Base-by-base conservation (phyloP, 2,329 filamentous ascomycete species). In the Hymenoscyphus scutula region DNA sequence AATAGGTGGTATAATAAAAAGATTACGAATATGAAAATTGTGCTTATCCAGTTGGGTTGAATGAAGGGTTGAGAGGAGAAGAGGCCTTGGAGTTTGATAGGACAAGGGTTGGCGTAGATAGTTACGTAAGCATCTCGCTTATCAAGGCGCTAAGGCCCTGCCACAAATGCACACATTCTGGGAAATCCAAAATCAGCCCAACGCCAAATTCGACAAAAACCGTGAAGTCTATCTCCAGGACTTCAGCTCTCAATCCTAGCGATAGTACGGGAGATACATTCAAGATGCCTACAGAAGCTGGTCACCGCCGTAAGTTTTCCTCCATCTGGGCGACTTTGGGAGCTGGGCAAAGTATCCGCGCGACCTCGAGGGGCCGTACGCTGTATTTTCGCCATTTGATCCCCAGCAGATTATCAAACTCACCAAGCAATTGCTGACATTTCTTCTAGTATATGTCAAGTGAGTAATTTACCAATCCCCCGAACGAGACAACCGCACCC, bases 251-350 rank as follows among this genome's bases (percentile, higher is more conserved):
- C 73, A 71, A 74, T 73, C 76, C 72, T 72, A 74, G 74, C 72
- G 73, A 77, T 74, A 77, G 76, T 77, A 38, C 77, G 77, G 79
- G 78, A 78, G 74, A 79, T 70, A 75, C 78, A 81, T 81, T 82
- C 88, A 92, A 86, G 80, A 95, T 95, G 90, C 86, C 89, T 89
- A 89, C 90, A 78, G 89, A 91, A 87, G 84, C 89, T 78, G 90
- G 90, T 82, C 89, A 93, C 88, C 87, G 90, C 89, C 84, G 90
- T 94, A 82, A 90, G 90, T 90, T 71, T 54, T 54, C 4, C 15
- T 15, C 53, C 25, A 27, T 2, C 27, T 25, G 10, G 23, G 23
- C 19, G 1, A 3, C 5, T 5, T 51, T 23, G 19, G 23, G 45
- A 13, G 45, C 7, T 15, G 19, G 45, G 45, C 45, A 13, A 51